phyloP scores from a whole-genome alignment of 2,329 filamentous ascomycete genomes.

The Rutstroemia sydowiana region DNA sequence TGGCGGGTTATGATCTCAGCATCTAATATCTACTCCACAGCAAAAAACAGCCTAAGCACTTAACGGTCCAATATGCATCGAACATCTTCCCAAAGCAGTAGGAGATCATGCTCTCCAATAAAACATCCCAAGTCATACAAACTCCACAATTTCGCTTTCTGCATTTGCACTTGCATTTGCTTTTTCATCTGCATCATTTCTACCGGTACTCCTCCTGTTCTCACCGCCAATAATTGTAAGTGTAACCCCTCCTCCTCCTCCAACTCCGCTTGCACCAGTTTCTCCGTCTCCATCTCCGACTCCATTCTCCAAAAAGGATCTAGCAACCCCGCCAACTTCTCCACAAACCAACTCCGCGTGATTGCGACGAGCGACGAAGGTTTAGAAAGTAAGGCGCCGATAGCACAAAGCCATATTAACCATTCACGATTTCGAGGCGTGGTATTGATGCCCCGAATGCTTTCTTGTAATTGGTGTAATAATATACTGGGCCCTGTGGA shows the following conservation, averaged over 20 bases:
- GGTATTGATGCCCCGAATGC: slow-evolving; percentile 4
- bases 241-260: neutral
- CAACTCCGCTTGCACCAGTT: too few species aligned
- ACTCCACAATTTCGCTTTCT: too few species aligned
- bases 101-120: slow-evolving; percentile 1
- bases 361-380: too few species aligned
- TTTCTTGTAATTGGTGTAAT: slow-evolving; percentile 13
- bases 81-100: slow-evolving; percentile 1
- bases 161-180: too few species aligned
- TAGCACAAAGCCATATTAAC: slow-evolving; percentile 3
- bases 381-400: slow-evolving; percentile 2
- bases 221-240: neutral
- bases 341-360: slow-evolving; percentile 3
- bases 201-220: neutral
- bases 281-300: too few species aligned
- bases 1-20: neutral
- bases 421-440: neutral
- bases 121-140: neutral
- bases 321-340: slow-evolving; percentile 3
- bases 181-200: too few species aligned
- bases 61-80: neutral
- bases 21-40: neutral
- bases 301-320: neutral
- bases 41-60: neutral
- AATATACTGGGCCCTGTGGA: slow-evolving; percentile 13